Evolutionary conservation across 2,329 filamentous ascomycete genomes (phyloP).

Genomic region (Diaporthe citriasiana): DNA sequence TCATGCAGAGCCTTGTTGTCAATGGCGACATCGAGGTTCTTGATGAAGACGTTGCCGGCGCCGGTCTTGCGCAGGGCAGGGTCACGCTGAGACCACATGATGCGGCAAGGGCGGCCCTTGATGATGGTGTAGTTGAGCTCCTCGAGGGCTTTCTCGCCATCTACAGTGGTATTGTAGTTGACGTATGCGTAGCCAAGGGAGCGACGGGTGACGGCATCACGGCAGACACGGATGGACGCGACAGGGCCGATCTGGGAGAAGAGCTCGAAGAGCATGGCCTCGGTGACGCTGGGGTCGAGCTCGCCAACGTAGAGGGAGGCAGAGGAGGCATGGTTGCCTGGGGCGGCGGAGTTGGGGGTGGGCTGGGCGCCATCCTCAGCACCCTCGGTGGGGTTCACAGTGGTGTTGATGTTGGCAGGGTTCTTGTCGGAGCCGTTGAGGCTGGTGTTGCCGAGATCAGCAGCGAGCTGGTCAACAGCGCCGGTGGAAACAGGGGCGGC

Average conservation of each 20-base stretch:
- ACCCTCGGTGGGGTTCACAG: conserved; percentile 67
- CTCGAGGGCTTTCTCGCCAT: conserved; percentile 98
- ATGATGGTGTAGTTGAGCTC: conserved; percentile 99
- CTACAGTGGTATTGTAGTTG: conserved; percentile 98
- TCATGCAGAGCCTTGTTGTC: conserved; percentile 99
- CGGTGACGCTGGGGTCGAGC: conserved; percentile 96
- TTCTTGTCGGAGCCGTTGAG: conserved; percentile 78
- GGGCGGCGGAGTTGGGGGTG: conserved; percentile 80
- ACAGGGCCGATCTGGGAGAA: conserved; percentile 99
- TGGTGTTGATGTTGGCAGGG: conserved; percentile 79
- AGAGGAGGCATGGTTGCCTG: conserved; percentile 90
- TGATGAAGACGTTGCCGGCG: conserved; percentile 99
- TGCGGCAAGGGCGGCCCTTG: conserved; percentile 98
- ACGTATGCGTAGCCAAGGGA: conserved; percentile 99
- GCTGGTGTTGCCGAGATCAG: conserved; percentile 80
- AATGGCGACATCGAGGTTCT: conserved; percentile 98
- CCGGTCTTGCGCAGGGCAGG: conserved; percentile 99
- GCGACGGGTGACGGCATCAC: conserved; percentile 97
- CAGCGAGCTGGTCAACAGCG: conserved; percentile 84
- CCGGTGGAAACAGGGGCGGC: conserved; percentile 69
- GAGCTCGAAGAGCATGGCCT: conserved; percentile 99
- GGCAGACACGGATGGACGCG: conserved; percentile 99
- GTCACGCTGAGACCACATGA: conserved; percentile 99
- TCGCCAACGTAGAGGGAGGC: conserved; percentile 99
- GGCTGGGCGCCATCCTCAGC: conserved; percentile 73